Conservation (phyloP, 306 rosid genomes). For the Dryas octopetala region DNA sequence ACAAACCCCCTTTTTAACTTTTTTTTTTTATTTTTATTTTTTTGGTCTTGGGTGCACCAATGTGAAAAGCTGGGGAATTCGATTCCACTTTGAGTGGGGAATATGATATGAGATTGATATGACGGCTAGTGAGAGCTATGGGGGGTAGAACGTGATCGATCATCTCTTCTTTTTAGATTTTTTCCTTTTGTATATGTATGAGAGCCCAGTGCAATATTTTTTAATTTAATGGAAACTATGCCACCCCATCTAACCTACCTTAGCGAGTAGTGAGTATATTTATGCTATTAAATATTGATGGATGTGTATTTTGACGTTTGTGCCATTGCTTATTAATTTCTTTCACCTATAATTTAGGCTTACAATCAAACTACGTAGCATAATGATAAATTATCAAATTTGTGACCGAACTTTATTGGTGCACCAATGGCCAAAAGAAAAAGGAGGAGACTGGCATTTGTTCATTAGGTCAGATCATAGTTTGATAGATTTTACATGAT, state of each 20-base stretch:
- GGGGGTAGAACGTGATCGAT: conserved; percentile 36
- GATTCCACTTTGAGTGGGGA: conserved; percentile 63
- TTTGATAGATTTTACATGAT: not conserved
- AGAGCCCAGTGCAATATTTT: conserved; percentile 52
- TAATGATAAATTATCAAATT: not conserved
- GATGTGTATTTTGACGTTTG: not conserved
- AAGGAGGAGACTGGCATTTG: not conserved
- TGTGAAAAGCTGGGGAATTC: conserved; percentile 42
- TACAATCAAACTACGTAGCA: not conserved
- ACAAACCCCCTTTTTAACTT: conserved; percentile 33
- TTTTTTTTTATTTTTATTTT: conserved; percentile 20
- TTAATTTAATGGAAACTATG: conserved; percentile 31
- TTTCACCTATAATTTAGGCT: not conserved
- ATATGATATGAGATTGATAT: conserved; percentile 37
- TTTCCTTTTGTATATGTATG: conserved; percentile 48
- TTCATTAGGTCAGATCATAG: not conserved
- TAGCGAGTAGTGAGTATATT: not conserved
- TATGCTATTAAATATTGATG: not conserved
- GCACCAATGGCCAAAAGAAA: not conserved
- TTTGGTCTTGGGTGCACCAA: conserved; percentile 1
- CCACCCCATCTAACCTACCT: conserved; percentile 1
- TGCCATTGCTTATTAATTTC: not conserved
- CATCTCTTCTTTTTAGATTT: conserved; percentile 26
- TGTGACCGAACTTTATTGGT: not conserved
- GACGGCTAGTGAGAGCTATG: conserved; percentile 12